Conservation (phyloP, 495 filamentous ascomycete species). For the Rusavskia elegans region DNA sequence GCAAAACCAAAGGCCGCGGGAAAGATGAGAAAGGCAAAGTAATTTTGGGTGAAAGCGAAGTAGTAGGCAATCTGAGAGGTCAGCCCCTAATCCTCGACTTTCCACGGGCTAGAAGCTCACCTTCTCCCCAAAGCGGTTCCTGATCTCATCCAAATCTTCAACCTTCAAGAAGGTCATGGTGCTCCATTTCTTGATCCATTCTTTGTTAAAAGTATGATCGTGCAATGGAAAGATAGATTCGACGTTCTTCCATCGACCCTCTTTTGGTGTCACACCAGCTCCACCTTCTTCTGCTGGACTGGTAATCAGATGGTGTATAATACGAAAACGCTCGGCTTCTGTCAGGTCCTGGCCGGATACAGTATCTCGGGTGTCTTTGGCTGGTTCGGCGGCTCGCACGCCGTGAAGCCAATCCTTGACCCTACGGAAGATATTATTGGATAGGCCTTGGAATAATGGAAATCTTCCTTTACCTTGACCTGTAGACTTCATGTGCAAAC, state of each 20-base stretch:
- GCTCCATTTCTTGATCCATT: constrained; percentile 83
- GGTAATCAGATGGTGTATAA: constrained; percentile 77
- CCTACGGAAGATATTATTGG: constrained; percentile 23
- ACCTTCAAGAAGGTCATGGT: constrained; percentile 61
- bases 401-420: constrained; percentile 95
- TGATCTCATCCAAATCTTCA: constrained; percentile 67
- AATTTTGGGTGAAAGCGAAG: constrained; percentile 88
- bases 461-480: constrained; percentile 12
- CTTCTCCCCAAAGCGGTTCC: constrained; percentile 83
- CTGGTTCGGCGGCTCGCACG: constrained; percentile 63
- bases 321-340: constrained; percentile 75
- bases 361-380: constrained; percentile 48
- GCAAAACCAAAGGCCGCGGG: constrained; percentile 71
- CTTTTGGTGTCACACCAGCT: constrained; percentile 70
- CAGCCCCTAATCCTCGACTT: neutral
- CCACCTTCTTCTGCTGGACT: constrained; percentile 67
- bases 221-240: constrained; percentile 78
- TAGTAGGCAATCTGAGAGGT: constrained; percentile 63
- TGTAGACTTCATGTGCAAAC: constrained; percentile 34
- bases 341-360: constrained; percentile 54
- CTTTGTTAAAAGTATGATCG: constrained; percentile 70
- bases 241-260: constrained; percentile 75
- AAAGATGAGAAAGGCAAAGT: constrained; percentile 73
- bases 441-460: neutral
- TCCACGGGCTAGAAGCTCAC: constrained; percentile 21